Evolutionary conservation across 768 basidiomycete species (phyloP), one percentile per base, ranked within the genome.

Genomic region (Pleurotus tuoliensis): DNA sequence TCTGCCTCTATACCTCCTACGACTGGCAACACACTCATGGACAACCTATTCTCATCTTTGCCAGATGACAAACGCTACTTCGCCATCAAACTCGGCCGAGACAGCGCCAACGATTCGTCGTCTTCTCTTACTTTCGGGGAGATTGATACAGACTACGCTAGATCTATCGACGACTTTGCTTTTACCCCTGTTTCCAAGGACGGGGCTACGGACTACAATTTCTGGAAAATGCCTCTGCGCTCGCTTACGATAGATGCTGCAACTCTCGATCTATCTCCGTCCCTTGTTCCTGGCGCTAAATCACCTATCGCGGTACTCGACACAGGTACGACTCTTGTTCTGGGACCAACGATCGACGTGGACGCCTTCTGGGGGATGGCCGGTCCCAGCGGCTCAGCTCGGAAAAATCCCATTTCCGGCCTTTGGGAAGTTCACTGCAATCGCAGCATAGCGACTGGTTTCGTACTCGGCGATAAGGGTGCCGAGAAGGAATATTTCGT

Each of bases 241-340:
- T 65, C 65, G 44, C 59, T 86, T 55, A 78, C 74, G 9, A 67
- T 84, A 63, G 73, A 82, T 56, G 69, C 70, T 5, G 64, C 66
- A 20, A 46, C 65, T 0, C 69, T 86, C 37, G 53, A 66, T 0
- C 64, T 84, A 15, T 76, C 82, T 2, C 56, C 63, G 13, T 82
- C 84, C 13, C 74, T 75, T 55, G 69, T 82, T 24, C 64, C 61
- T 3, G 74, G 73, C 16, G 71, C 79, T 20, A 47, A 67, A 11
- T 61, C 69, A 1, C 75, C 77, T 0, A 77, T 87, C 48, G 84
- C 79, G 3, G 78, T 88, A 22, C 73, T 87, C 24, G 87, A 88
- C 63, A 83, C 83, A 22, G 84, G 84, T 3, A 83, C 82, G 22
- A 83, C 81, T 4, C 73, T 83, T 53, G 72, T 84, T 22, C 71